Conservation (phyloP, 2,329 filamentous ascomycete genomes). For the Colletotrichum melonis region DNA sequence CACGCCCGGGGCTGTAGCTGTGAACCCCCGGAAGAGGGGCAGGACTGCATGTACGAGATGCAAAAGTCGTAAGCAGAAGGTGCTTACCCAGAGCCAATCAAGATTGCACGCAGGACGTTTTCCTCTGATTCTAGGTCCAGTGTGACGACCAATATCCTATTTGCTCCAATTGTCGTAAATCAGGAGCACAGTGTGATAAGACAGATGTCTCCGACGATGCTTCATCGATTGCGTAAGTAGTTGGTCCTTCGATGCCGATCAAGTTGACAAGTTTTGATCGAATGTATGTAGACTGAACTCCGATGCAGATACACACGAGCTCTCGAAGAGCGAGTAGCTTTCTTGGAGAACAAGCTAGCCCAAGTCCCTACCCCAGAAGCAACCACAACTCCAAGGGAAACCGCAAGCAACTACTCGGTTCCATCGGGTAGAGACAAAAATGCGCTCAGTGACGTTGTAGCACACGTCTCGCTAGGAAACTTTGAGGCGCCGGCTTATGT, state of each 20-base stretch:
- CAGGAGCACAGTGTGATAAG: conserved; percentile 55
- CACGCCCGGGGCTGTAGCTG: neutral
- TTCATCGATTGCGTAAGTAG: conserved; percentile 25
- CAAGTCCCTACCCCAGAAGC: conserved; percentile 23
- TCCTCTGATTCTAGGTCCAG: conserved; percentile 38
- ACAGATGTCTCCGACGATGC: conserved; percentile 48
- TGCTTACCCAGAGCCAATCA: conserved; percentile 26
- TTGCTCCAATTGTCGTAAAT: conserved; percentile 57
- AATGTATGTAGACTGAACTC: neutral
- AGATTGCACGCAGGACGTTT: too few species aligned
- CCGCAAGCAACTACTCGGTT: neutral
- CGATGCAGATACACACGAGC: conserved; percentile 51
- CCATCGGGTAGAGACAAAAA: conserved; percentile 37
- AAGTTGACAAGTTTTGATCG: too few species aligned
- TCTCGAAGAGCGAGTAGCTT: conserved; percentile 53
- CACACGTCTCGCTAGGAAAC: conserved; percentile 57
- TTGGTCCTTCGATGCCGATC: too few species aligned
- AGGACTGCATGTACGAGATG: conserved; percentile 57
- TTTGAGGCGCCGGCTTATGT: conserved; percentile 58
- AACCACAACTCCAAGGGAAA: neutral
- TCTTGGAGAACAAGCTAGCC: conserved; percentile 49
- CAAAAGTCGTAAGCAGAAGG: conserved; percentile 57
- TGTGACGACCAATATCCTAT: conserved; percentile 57
- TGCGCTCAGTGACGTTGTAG: conserved; percentile 56
- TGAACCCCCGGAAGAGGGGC: conserved; percentile 56